These are phyloP conservation scores for Candida glucosophila DNA, from an alignment of 1,139 yeast species.

Conservation along the genomic window DNA sequence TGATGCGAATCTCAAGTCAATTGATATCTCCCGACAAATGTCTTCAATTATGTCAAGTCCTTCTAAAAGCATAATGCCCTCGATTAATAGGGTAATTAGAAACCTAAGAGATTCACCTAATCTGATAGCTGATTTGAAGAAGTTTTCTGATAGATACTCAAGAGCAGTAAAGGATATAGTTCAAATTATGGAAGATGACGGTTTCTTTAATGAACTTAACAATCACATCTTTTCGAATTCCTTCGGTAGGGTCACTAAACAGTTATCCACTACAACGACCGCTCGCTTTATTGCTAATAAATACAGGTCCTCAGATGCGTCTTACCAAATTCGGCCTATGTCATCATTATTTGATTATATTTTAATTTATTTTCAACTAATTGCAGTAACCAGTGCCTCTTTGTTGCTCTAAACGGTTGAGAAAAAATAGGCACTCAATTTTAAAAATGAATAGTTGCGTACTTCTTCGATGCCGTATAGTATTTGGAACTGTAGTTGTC, in stretches of 20 bases:
- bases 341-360: constrained; percentile 31
- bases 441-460: no score
- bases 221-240: constrained; percentile 24
- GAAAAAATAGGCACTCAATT: no score
- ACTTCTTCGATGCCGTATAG: no score
- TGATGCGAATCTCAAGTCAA: constrained; percentile 10
- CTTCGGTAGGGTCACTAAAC: constrained; percentile 10
- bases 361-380: constrained; percentile 27
- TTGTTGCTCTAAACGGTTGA: no score
- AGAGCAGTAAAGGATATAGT: constrained; percentile 24
- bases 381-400: no score
- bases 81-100: constrained; percentile 14
- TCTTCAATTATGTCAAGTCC: no score
- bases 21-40: constrained; percentile 23
- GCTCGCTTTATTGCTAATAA: constrained; percentile 22
- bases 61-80: no score
- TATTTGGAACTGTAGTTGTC: no score
- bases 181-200: constrained; percentile 27
- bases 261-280: constrained; percentile 6
- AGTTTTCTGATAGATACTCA: constrained; percentile 20
- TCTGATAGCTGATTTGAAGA: constrained; percentile 6
- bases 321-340: constrained; percentile 24
- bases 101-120: no score
- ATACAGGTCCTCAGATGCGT: constrained; percentile 22
- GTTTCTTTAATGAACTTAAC: constrained; percentile 33